phyloP scores from a whole-genome alignment of 805 yeast genomes.

The Candida mattraensis region DNA sequence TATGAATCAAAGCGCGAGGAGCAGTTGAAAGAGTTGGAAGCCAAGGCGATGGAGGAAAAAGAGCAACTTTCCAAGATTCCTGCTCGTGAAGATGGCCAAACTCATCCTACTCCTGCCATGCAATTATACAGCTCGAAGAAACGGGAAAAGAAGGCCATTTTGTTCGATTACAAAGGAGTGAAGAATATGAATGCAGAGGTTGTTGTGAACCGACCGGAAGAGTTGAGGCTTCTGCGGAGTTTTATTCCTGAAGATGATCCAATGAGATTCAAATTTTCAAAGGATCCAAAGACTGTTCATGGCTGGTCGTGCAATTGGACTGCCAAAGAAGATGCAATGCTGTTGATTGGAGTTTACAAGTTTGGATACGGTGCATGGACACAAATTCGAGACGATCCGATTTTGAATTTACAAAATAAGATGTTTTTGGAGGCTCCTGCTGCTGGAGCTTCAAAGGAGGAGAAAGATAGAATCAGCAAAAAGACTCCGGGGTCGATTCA shows the following conservation, averaged over 20 bases:
- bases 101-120: constrained; percentile 34
- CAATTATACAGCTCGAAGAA: constrained; percentile 50
- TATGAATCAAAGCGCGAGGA: constrained; percentile 65
- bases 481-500: constrained; percentile 92
- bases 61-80: constrained; percentile 35
- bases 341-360: constrained; percentile 82
- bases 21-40: constrained; percentile 57
- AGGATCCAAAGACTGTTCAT: constrained; percentile 73
- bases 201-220: constrained; percentile 79
- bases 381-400: constrained; percentile 93
- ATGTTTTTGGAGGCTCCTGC: constrained; percentile 58
- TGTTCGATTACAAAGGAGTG: constrained; percentile 86
- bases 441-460: constrained; percentile 36
- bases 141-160: constrained; percentile 84
- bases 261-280: constrained; percentile 56
- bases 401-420: constrained; percentile 81
- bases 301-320: constrained; percentile 94
- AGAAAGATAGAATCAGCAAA: constrained; percentile 42
- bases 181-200: constrained; percentile 90
- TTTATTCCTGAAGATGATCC: constrained; percentile 56
- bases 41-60: constrained; percentile 56
- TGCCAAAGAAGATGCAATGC: constrained; percentile 77
- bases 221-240: constrained; percentile 64
- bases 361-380: constrained; percentile 97
- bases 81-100: constrained; percentile 27